phyloP scores from a whole-genome alignment of 768 basidiomycete genomes.

The Gyrodon lividus region DNA sequence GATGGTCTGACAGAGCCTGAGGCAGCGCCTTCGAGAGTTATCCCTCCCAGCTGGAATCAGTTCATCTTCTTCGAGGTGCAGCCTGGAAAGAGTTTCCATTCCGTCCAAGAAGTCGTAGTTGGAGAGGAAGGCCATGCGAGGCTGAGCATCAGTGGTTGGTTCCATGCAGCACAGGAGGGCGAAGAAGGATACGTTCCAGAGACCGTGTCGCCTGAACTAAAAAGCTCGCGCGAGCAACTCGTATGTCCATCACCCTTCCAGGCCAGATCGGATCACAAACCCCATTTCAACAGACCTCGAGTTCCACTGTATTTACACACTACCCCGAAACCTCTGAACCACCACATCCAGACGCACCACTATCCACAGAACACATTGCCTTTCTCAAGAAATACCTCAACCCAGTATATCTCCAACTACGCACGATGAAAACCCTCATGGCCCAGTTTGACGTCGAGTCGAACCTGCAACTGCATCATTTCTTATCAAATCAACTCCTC shows the following conservation, averaged over 20 bases:
- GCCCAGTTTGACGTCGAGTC: slow-evolving; percentile 83
- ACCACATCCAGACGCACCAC: slow-evolving; percentile 48
- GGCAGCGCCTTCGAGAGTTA: slow-evolving; percentile 57
- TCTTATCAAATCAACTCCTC: slow-evolving; percentile 72
- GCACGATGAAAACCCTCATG: slow-evolving; percentile 78
- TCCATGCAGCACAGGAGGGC: slow-evolving; percentile 87
- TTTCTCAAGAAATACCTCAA: slow-evolving; percentile 87
- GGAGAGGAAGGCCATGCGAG: slow-evolving; percentile 68
- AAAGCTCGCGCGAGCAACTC: slow-evolving; percentile 90
- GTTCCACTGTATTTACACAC: slow-evolving; percentile 56
- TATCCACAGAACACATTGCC: slow-evolving; percentile 57
- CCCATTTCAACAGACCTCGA: slow-evolving; percentile 48
- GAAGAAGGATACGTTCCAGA: slow-evolving; percentile 82
- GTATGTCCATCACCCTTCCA: slow-evolving; percentile 48
- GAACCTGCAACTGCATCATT: slow-evolving; percentile 83
- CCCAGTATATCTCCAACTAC: slow-evolving; percentile 82
- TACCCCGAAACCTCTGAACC: slow-evolving; percentile 49
- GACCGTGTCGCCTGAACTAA: slow-evolving; percentile 41
- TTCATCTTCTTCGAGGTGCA: slow-evolving; percentile 91
- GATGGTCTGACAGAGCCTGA: slow-evolving; percentile 68
- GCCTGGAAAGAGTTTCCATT: slow-evolving; percentile 93
- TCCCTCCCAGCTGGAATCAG: slow-evolving; percentile 86
- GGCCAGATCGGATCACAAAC: slow-evolving; percentile 5
- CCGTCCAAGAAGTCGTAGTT: slow-evolving; percentile 94
- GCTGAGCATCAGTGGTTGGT: slow-evolving; percentile 95